A percentile compares a stretch with the other conserved stretches of the same genome.
These are phyloP conservation scores for Eugenia klotzschiana DNA, from an alignment of 441 rosid species.

Conservation along the genomic window DNA sequence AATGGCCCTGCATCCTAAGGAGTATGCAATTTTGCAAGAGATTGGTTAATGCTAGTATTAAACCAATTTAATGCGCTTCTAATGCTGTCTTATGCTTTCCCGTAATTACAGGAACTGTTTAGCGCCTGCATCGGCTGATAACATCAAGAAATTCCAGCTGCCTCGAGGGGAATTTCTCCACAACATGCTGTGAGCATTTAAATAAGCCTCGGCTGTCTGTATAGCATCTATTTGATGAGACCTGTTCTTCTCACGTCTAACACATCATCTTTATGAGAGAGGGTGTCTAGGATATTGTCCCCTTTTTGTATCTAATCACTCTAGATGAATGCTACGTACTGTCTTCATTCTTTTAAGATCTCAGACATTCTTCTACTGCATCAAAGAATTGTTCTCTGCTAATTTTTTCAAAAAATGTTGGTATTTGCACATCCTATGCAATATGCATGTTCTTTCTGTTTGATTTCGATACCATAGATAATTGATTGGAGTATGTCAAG, in stretches of 20 bases:
- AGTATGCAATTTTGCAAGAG: slow-evolving; percentile 28
- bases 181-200: slow-evolving; percentile 84
- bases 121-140: slow-evolving; percentile 94
- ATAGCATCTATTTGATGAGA: background rate
- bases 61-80: background rate
- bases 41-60: background rate
- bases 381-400: background rate
- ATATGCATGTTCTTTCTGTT: background rate
- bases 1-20: slow-evolving; percentile 83
- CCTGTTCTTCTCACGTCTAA: background rate
- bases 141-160: slow-evolving; percentile 77
- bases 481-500: background rate
- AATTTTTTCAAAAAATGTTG: background rate
- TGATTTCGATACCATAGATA: background rate
- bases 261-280: background rate
- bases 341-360: background rate
- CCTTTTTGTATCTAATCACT: background rate
- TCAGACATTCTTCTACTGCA: background rate
- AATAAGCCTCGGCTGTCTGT: background rate
- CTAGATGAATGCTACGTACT: background rate
- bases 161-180: slow-evolving; percentile 87
- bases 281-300: background rate
- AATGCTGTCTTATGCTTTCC: background rate
- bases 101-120: slow-evolving; percentile 49
- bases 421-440: background rate